Evolutionary conservation across 2,329 filamentous ascomycete species (phyloP), one percentile per base, ranked within the genome.

Genomic region (Colletotrichum noveboracense): DNA sequence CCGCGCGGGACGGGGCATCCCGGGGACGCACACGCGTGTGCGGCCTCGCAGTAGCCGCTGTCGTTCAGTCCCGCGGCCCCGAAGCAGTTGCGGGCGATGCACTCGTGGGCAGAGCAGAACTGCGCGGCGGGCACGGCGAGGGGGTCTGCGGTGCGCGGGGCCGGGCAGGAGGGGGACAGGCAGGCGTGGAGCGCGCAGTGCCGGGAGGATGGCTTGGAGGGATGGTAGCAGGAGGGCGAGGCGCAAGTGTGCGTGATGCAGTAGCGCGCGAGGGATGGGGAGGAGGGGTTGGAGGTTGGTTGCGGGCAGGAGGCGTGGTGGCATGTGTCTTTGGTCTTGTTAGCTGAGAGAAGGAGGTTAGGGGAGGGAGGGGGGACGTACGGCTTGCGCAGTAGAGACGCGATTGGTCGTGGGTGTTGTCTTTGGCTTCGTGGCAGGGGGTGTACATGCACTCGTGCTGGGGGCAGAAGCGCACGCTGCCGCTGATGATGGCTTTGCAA

Each of bases 131-230:
- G 28, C 4, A 65, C 52, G 30, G 21, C 4, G 32, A 78, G 43
- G 7, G 76, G 75, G 56, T 77, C 76, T 4, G 58, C 48, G 36
- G 75, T 48, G 38, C 77, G 77, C n/a, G 75, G 77, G 16, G 68
- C 24, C 1, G 68, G 36, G 48, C 78, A 78, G 13, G 60, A 62
- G 1, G 69, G 43, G 43, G 65, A 34, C 5, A 66, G 14, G 18
- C 78, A 78, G 13, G 70, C 55, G 70, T 78, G 78, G 1, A 75
- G n/a, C 6, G 68, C 70, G 75, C 78, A 78, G 65, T 66, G 73
- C 9, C n/a, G 21, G 55, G 60, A 32, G n/a, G 38, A 52, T 9
- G 67, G 70, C 18, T 74, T 71, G 1, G 70, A 48, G 30, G 70
- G 67, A 55, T 76, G 70, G 5, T 21, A 16, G 66, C 77, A 78